Evolutionary conservation across 169 alveolate genomes (phyloP).

Genomic region (Cryptosporidium parvum): DNA sequence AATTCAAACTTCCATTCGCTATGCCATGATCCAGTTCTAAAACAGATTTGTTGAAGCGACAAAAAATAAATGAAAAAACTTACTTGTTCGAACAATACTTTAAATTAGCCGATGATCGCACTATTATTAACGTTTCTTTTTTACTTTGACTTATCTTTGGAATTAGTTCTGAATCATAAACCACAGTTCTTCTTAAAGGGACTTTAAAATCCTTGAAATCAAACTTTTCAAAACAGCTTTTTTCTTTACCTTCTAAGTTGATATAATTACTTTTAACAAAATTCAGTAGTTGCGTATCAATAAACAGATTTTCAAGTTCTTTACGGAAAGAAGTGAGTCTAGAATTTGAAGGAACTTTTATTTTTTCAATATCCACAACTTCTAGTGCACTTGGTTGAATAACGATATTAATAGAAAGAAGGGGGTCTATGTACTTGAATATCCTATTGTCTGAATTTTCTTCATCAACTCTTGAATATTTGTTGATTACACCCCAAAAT

Average conservation of each 20-base stretch:
- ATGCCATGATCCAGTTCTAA: conserved; percentile 67
- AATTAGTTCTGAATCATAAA: conserved; percentile 43
- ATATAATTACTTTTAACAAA: not conserved
- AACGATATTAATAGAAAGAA: not conserved
- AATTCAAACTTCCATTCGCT: conserved; percentile 65
- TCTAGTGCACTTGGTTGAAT: conserved; percentile 38
- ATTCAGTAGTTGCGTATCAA: conserved; percentile 15
- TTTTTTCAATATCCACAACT: conserved; percentile 54
- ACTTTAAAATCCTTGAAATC: conserved; percentile 40
- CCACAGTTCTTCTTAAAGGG: conserved; percentile 63
- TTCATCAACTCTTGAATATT: conserved; percentile 35
- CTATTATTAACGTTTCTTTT: conserved; percentile 30
- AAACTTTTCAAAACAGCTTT: not conserved
- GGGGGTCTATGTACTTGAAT: conserved; percentile 52
- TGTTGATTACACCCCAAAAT: conserved; percentile 51
- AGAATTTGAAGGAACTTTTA: not conserved
- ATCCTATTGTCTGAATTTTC: not conserved
- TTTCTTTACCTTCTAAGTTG: not conserved
- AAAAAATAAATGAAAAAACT: not conserved
- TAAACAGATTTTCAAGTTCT: conserved; percentile 39
- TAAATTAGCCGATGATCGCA: conserved; percentile 36
- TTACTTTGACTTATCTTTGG: conserved; percentile 35
- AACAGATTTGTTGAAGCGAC: not conserved
- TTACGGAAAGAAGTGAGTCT: not conserved
- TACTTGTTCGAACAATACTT: conserved; percentile 44